Evolutionary conservation across 2,329 filamentous ascomycete species (phyloP).

Genomic region (Penicillium corylophilum): DNA sequence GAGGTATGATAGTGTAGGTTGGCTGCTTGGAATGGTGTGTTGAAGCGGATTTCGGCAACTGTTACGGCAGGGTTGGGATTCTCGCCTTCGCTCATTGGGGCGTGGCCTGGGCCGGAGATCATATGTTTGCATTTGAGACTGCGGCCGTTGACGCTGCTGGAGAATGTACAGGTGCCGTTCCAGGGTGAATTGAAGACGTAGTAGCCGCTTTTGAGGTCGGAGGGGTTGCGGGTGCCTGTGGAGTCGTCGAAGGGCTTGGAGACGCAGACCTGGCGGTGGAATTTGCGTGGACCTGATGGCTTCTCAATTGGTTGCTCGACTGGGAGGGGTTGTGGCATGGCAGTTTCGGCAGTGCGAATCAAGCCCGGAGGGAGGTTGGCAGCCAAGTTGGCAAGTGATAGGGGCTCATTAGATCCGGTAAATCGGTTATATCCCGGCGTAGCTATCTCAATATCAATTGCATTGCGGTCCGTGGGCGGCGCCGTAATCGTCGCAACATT

Average conservation of each 20-base stretch:
- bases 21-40: constrained; percentile 63
- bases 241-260: constrained; percentile 26
- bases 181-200: constrained; percentile 84
- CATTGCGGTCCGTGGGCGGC: constrained; percentile 28
- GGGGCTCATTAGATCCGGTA: constrained; percentile 37
- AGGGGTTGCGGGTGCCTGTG: background rate
- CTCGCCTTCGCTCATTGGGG: constrained; percentile 15
- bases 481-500: constrained; percentile 67
- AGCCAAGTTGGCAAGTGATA: constrained; percentile 35
- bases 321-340: constrained; percentile 9
- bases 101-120: constrained; percentile 46
- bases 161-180: constrained; percentile 83
- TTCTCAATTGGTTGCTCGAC: constrained; percentile 13
- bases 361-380: constrained; percentile 25
- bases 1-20: constrained; percentile 29
- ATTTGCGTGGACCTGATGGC: constrained; percentile 27
- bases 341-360: constrained; percentile 20
- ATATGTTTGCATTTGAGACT: constrained; percentile 72
- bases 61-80: constrained; percentile 42
- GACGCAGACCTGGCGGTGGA: constrained; percentile 35
- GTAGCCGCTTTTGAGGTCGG: constrained; percentile 39
- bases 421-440: constrained; percentile 63
- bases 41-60: constrained; percentile 87
- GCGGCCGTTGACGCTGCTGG: constrained; percentile 72
- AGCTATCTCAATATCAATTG: constrained; percentile 55